phyloP scores from a whole-genome alignment of 805 yeast genomes.

The Tetrapisispora iriomotensis region DNA sequence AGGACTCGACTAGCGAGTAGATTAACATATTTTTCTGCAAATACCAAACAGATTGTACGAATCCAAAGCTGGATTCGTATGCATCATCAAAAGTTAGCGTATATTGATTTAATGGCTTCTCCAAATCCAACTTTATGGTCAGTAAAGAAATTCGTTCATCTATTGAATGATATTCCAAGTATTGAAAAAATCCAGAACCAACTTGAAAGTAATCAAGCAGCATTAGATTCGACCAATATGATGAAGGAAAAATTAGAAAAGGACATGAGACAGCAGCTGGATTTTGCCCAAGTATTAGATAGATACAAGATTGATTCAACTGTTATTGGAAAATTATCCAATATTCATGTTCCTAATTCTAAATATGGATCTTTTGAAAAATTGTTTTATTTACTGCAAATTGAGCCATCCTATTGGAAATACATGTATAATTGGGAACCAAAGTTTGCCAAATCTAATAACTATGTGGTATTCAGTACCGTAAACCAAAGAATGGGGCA shows the following conservation, averaged over 20 bases:
- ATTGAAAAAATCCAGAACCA: conserved; percentile 70
- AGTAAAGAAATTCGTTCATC: conserved; percentile 63
- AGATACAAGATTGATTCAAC: conserved; percentile 36
- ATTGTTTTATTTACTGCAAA: conserved; percentile 71
- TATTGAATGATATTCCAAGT: conserved; percentile 60
- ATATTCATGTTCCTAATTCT: conserved; percentile 8
- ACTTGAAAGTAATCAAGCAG: conserved; percentile 56
- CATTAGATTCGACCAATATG: conserved; percentile 59
- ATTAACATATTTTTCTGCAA: conserved; percentile 41
- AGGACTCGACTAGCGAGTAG: conserved; percentile 31
- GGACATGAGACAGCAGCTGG: conserved; percentile 65
- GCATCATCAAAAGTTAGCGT: conserved; percentile 59
- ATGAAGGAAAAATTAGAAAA: conserved; percentile 63
- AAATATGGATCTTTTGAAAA: conserved; percentile 46
- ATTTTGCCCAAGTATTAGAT: conserved; percentile 67
- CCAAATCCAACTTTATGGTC: conserved; percentile 71
- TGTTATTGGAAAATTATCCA: neutral
- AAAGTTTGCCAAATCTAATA: conserved; percentile 21
- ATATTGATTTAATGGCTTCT: conserved; percentile 56
- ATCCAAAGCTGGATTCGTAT: conserved; percentile 71
- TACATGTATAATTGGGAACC: conserved; percentile 37
- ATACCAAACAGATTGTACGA: conserved; percentile 50
- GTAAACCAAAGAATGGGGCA: conserved; percentile 24
- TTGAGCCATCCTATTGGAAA: conserved; percentile 66
- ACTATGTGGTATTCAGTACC: conserved; percentile 23